Conservation (phyloP, 805 yeast genomes). For the Ogataea ramenticola region DNA sequence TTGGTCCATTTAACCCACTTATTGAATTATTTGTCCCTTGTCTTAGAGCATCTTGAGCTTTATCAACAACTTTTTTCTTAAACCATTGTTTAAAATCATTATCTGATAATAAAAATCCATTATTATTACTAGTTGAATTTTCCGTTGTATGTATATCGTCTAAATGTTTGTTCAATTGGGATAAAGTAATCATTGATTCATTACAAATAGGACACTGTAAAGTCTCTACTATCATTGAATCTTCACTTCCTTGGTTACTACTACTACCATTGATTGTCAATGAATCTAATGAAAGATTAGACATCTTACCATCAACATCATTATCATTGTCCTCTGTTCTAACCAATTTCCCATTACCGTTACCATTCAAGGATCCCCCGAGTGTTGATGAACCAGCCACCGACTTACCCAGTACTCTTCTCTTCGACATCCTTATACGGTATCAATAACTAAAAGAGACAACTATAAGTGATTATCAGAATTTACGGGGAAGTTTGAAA, state of each 20-base stretch:
- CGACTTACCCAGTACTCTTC: constrained; percentile 15
- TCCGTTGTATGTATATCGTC: constrained; percentile 55
- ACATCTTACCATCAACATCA: too few relatives aligned
- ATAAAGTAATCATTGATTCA: constrained; percentile 45
- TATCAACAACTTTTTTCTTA: constrained; percentile 29
- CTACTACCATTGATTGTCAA: background rate
- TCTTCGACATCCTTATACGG: constrained; percentile 10
- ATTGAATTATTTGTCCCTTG: too few relatives aligned
- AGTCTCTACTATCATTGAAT: background rate
- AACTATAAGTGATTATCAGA: too few relatives aligned
- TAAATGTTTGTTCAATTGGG: constrained; percentile 59
- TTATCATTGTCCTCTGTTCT: too few relatives aligned
- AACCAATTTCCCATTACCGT: too few relatives aligned
- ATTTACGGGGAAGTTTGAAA: too few relatives aligned
- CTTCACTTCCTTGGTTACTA: background rate
- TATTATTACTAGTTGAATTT: background rate
- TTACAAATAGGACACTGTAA: constrained; percentile 63
- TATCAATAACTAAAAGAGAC: too few relatives aligned
- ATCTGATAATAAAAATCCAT: constrained; percentile 16
- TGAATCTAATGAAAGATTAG: too few relatives aligned
- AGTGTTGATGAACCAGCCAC: background rate
- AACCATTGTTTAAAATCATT: constrained; percentile 37
- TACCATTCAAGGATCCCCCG: background rate
- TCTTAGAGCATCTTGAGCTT: constrained; percentile 27
- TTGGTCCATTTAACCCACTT: too few relatives aligned